Evolutionary conservation across 2,329 filamentous ascomycete genomes (phyloP).

Genomic region (Aureobasidium melanogenum): DNA sequence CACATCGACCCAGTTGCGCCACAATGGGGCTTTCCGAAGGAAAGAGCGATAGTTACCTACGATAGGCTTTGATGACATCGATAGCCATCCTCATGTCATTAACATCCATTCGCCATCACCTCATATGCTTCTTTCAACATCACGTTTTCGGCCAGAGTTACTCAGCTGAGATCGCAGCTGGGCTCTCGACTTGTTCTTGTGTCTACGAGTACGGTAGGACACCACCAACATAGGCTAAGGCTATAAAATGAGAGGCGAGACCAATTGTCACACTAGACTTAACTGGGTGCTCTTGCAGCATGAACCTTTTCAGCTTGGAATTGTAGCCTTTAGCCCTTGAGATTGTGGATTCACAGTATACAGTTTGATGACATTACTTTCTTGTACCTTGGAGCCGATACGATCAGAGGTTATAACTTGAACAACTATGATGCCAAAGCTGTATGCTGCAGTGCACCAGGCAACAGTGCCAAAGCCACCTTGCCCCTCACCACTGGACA

Average conservation of each 20-base stretch:
- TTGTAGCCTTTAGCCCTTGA: background rate
- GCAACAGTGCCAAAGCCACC: background rate
- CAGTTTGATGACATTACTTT: conserved; percentile 18
- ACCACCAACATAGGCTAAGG: background rate
- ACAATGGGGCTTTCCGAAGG: background rate
- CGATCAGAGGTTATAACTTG: conserved; percentile 16
- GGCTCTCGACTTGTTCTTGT: background rate
- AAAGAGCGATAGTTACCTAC: background rate
- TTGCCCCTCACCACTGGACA: background rate
- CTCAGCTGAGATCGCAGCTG: background rate
- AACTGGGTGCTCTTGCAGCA: background rate
- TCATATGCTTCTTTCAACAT: no score
- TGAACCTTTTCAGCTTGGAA: background rate
- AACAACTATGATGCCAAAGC: conserved; percentile 12
- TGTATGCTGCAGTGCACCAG: background rate
- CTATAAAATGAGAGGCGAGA: background rate
- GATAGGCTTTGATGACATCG: background rate
- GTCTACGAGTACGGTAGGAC: background rate
- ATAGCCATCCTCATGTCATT: background rate
- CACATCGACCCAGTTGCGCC: background rate
- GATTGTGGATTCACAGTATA: no score
- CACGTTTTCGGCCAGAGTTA: background rate
- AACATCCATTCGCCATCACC: background rate
- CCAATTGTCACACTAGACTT: background rate
- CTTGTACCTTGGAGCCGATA: conserved; percentile 18